Percentiles rank a stretch among this genome's conserved stretches.
Evolutionary conservation across 208 protist genomes (phyloP).

Genomic region (Leptomonas seymouri): DNA sequence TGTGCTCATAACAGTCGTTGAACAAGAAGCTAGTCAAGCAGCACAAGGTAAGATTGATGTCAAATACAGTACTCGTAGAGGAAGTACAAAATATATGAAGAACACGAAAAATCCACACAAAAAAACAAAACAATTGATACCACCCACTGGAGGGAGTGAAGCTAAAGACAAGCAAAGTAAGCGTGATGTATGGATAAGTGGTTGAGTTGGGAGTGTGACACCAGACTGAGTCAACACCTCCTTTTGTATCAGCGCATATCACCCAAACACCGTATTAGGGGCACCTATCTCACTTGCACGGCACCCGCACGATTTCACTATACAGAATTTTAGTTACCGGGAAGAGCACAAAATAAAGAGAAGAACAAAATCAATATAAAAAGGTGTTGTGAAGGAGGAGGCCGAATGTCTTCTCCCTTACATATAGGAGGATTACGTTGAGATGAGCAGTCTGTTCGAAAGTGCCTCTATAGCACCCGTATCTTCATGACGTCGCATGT

Average conservation of each 20-base stretch:
- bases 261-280: background rate
- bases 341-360: background rate
- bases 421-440: background rate
- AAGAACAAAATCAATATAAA: conserved; percentile 1
- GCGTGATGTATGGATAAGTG: too few species aligned
- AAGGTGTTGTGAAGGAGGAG: conserved; percentile 3
- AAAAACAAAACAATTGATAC: background rate
- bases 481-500: too few species aligned
- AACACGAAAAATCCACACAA: background rate
- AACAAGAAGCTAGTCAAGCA: conserved; percentile 1
- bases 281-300: background rate
- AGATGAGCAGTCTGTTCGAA: background rate
- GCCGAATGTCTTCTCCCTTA: too few species aligned
- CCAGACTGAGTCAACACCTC: background rate
- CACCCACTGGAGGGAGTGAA: background rate
- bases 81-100: background rate
- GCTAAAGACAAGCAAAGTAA: too few species aligned
- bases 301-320: background rate
- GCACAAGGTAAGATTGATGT: conserved; percentile 17
- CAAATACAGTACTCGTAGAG: conserved; percentile 11
- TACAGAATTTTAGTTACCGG: background rate
- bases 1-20: conserved; percentile 1
- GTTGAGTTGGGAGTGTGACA: background rate
- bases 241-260: background rate
- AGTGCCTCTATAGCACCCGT: background rate